These are phyloP conservation scores for Gaeumannomyces tritici DNA, from an alignment of 2,329 filamentous ascomycete species.

Conservation along the genomic window DNA sequence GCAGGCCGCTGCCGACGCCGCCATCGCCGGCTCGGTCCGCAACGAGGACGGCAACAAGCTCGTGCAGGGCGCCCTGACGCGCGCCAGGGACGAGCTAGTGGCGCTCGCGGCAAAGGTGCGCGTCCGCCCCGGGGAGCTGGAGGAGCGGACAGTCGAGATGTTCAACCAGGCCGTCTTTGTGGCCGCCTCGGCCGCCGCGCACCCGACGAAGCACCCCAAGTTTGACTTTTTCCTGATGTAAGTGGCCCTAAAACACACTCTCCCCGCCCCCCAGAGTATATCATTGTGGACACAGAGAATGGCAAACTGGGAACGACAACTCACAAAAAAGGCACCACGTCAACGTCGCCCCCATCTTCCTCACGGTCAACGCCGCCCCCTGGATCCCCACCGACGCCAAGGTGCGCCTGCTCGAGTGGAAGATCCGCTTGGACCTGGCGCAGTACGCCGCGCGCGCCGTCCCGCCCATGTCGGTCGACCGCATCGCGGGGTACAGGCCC, in stretches of 20 bases:
- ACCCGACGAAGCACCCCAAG: conserved; percentile 55
- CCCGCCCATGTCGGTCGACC: conserved; percentile 48
- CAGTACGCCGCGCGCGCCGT: conserved; percentile 63
- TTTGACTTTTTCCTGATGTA: conserved; percentile 71
- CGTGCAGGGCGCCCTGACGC: conserved; percentile 55
- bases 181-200: conserved; percentile 46
- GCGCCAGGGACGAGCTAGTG: conserved; percentile 55
- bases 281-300: too few relatives aligned
- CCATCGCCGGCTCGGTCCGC: conserved; percentile 42
- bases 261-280: too few relatives aligned
- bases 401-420: conserved; percentile 68
- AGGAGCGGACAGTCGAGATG: conserved; percentile 51
- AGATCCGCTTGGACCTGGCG: conserved; percentile 63
- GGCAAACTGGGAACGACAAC: too few relatives aligned
- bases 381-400: conserved; percentile 56
- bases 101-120: conserved; percentile 48
- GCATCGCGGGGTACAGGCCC: conserved; percentile 51
- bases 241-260: conserved; percentile 12
- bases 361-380: conserved; percentile 49
- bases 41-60: conserved; percentile 52
- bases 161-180: conserved; percentile 50
- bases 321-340: conserved; percentile 55
- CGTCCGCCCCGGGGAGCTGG: conserved; percentile 46
- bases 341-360: conserved; percentile 64
- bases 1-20: conserved; percentile 44